These are phyloP conservation scores for Eremochloa ophiuroides DNA, from an alignment of 176 grass and related monocot genomes.

Conservation along the genomic window DNA sequence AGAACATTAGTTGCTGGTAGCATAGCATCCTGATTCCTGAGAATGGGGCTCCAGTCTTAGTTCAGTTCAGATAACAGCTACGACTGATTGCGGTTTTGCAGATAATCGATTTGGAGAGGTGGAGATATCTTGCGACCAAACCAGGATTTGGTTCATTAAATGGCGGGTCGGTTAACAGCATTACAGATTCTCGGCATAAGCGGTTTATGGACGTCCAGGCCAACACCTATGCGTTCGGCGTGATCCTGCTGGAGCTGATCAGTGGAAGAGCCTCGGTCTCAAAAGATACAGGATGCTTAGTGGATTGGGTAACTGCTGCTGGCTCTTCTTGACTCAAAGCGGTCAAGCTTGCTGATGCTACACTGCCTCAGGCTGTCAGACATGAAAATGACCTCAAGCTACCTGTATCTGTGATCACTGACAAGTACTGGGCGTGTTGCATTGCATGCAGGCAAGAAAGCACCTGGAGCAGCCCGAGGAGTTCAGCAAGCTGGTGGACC, in stretches of 20 bases:
- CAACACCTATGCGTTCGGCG: conserved; percentile 78
- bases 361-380: neutral
- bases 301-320: conserved; percentile 80
- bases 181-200: conserved; percentile 41
- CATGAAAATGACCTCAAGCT: no score
- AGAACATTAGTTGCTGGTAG: neutral
- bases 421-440: neutral
- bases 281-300: conserved; percentile 51
- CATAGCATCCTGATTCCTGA: neutral
- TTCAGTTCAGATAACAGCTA: neutral
- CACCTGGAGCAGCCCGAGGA: conserved; percentile 61
- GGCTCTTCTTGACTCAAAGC: neutral
- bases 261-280: conserved; percentile 63
- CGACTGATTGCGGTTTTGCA: conserved; percentile 13
- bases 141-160: conserved; percentile 44
- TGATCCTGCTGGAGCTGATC: conserved; percentile 78
- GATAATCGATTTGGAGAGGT: conserved; percentile 93
- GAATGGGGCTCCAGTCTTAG: neutral
- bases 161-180: conserved; percentile 36
- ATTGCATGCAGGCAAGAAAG: conserved; percentile 51
- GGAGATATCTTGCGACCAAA: conserved; percentile 62
- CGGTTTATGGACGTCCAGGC: conserved; percentile 72
- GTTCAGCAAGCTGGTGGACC: conserved; percentile 53
- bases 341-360: neutral
- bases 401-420: neutral